Conservation (phyloP, 2,329 filamentous ascomycete species). For the Fusarium dimerum region DNA sequence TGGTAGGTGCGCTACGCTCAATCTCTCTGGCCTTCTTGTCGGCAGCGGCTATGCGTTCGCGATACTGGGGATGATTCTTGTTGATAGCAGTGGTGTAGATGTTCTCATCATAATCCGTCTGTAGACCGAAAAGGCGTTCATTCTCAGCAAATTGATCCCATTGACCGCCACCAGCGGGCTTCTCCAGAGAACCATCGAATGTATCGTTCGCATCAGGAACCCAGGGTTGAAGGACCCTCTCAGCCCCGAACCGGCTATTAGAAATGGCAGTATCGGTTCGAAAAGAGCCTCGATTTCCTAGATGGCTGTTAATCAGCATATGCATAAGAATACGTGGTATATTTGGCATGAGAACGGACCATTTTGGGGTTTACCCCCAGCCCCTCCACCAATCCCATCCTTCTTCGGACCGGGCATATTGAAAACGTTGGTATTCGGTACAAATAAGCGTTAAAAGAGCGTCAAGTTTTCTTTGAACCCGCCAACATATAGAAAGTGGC, state of each 20-base stretch:
- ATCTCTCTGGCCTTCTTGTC: constrained; percentile 89
- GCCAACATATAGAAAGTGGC: constrained; percentile 28
- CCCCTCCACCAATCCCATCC: constrained; percentile 36
- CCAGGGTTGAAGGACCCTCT: constrained; percentile 82
- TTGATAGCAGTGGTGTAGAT: constrained; percentile 93
- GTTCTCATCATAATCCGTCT: constrained; percentile 89
- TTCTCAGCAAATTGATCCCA: constrained; percentile 98
- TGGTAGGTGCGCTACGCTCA: constrained; percentile 71
- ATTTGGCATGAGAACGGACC: constrained; percentile 30
- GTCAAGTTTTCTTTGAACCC: constrained; percentile 19
- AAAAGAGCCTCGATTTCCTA: constrained; percentile 70
- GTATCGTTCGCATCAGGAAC: constrained; percentile 64
- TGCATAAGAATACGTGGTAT: constrained; percentile 6
- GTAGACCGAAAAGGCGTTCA: constrained; percentile 82
- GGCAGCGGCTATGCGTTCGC: constrained; percentile 73
- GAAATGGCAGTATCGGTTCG: constrained; percentile 90
- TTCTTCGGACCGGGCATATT: constrained; percentile 44
- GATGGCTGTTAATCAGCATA: background rate
- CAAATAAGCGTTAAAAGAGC: constrained; percentile 24
- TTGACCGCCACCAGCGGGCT: constrained; percentile 44
- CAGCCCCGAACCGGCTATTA: constrained; percentile 65
- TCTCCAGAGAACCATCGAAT: constrained; percentile 72
- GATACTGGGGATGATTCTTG: constrained; percentile 79
- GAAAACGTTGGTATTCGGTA: constrained; percentile 20
- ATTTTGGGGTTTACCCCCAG: constrained; percentile 36